Base-by-base conservation (phyloP, 805 yeast species). In the Wickerhamiella allomyrinae region DNA sequence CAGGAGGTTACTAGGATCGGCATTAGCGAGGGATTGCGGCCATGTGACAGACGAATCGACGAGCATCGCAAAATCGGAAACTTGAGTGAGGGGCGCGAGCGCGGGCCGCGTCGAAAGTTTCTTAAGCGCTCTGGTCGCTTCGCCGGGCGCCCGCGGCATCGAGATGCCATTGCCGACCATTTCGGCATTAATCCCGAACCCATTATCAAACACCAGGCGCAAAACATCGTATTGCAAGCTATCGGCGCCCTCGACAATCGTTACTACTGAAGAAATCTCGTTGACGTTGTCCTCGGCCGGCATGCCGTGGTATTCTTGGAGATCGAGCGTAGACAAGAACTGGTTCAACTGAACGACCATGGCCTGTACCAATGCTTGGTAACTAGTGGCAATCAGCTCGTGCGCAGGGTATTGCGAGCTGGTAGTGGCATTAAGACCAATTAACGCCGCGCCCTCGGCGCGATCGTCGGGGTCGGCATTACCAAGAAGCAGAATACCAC, bases 401-500 rank as follows among this genome's bases (percentile, higher is more conserved):
- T 52, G 54, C 1, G 57, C 36, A 5, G 58, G 46, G 31, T 57
- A 51, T 21, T 48, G 44, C 6, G 52, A 42, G 25, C 53, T 56
- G 7, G 46, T 40, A 10, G 36, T 38, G 2, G 61, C 63, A 36
- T 60, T 60, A 9, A 64, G 53, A 20, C 68, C 67, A 24, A 64
- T 52, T 11, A 65, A 48, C 3, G 63, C 51, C 0, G 68, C 67
- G 19, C 68, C 69, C 22, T 62, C 67, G n/a, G 63, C 61, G 1
- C 54, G 44, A 37, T 63, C 68, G 34, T 51, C 53, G 19, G 51
- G 46, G 33, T 43, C 42, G 20, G 46, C 46, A 44, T 64, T 61
- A 9, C 65, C 65, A 13, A 64, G 47, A 10, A 64, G 53, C 21
- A 64, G 51, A 39, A 64, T 59, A 13, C 69, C 69, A 20, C 65